Evolutionary conservation across 371 early-diverging fungal genomes (phyloP).

Genomic region (Funneliformis caledonium): DNA sequence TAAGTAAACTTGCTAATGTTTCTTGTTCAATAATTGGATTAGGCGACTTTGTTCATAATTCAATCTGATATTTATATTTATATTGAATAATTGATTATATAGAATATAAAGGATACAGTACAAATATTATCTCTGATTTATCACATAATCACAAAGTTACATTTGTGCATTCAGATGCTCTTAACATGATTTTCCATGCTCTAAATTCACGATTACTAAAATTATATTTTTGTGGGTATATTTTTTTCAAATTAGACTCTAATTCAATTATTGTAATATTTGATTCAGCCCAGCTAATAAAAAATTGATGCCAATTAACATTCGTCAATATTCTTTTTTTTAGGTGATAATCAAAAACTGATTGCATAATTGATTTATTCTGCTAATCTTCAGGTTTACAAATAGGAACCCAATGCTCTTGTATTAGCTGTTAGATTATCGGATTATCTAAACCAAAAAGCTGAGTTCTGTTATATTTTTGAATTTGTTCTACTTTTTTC

Average conservation of each 20-base stretch:
- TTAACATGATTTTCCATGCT: not conserved
- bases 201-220: not conserved
- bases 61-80: not conserved
- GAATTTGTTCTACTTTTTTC: not conserved
- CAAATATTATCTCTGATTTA: slow-evolving; percentile 3
- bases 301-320: not conserved
- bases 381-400: not conserved
- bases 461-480: not conserved
- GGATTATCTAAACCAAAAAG: no score
- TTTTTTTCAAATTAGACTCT: no score
- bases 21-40: not conserved
- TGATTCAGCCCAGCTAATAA: not conserved
- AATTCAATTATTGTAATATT: no score
- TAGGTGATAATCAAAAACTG: not conserved
- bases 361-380: not conserved
- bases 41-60: not conserved
- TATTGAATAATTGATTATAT: no score
- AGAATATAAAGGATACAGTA: no score
- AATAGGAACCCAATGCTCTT: no score
- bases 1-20: not conserved
- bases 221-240: not conserved
- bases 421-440: no score
- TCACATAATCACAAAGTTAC: not conserved
- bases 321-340: not conserved
- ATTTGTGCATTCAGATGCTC: not conserved